A percentile compares a stretch with the other conserved stretches of the same genome.
Evolutionary conservation across 129 eudicot genomes (phyloP).

Genomic region (Pittosporum tobira): DNA sequence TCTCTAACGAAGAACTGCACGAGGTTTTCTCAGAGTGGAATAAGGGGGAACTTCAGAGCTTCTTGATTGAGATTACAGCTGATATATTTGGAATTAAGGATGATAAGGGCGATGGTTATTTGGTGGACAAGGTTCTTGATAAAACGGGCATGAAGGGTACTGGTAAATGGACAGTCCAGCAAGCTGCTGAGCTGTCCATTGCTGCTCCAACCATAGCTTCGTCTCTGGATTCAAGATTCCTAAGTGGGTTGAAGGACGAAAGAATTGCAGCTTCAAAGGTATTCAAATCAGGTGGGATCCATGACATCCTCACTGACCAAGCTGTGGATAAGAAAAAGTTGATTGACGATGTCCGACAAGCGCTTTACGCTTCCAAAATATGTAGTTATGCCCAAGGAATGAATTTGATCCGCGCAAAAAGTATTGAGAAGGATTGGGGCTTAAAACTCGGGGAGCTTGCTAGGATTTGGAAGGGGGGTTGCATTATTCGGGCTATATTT

Average conservation of each 20-base stretch:
- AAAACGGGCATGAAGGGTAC: conserved; percentile 76
- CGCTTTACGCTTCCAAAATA: conserved; percentile 60
- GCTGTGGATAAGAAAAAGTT: conserved; percentile 44
- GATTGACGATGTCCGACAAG: conserved; percentile 63
- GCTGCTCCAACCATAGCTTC: conserved; percentile 65
- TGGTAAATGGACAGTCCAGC: conserved; percentile 70
- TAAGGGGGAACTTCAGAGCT: conserved; percentile 59
- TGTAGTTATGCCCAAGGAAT: conserved; percentile 72
- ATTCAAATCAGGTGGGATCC: conserved; percentile 43
- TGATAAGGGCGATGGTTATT: conserved; percentile 51
- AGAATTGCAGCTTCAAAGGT: conserved; percentile 56
- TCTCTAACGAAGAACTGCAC: conserved; percentile 49
- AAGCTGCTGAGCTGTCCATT: conserved; percentile 68
- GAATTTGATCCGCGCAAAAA: conserved; percentile 68
- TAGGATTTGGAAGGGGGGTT: conserved; percentile 71
- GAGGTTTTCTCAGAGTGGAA: conserved; percentile 62
- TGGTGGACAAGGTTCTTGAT: conserved; percentile 56
- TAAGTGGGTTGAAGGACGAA: conserved; percentile 63
- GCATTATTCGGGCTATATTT: conserved; percentile 65
- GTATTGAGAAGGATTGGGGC: conserved; percentile 55
- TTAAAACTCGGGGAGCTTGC: conserved; percentile 59
- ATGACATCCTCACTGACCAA: conserved; percentile 32
- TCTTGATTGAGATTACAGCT: conserved; percentile 54
- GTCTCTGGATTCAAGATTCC: conserved; percentile 55
- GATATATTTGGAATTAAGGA: conserved; percentile 60